Conservation (phyloP, 2,329 filamentous ascomycete species). For the Xylaria sp. region DNA sequence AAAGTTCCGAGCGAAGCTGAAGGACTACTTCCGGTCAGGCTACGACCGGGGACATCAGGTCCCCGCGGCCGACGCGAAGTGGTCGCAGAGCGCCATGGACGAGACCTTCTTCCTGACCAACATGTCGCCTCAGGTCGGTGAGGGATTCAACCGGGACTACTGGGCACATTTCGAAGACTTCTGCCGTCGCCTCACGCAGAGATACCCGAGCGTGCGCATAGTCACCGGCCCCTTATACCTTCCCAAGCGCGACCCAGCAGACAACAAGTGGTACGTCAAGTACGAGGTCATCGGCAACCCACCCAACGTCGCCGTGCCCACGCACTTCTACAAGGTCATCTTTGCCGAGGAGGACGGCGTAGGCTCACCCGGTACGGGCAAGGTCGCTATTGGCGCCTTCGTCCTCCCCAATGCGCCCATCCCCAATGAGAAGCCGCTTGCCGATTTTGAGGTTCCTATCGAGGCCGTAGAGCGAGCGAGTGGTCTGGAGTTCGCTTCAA, state of each 20-base stretch:
- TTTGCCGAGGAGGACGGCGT: slow-evolving; percentile 84
- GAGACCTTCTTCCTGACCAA: slow-evolving; percentile 93
- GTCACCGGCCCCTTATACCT: slow-evolving; percentile 95
- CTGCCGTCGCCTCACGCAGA: slow-evolving; percentile 81
- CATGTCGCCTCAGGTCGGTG: slow-evolving; percentile 98
- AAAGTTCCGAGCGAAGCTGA: slow-evolving; percentile 87
- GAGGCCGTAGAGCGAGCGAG: slow-evolving; percentile 93
- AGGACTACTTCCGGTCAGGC: slow-evolving; percentile 94
- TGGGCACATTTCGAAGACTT: slow-evolving; percentile 99
- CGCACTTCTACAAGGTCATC: slow-evolving; percentile 99
- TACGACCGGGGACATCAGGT: slow-evolving; percentile 98
- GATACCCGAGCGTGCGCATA: slow-evolving; percentile 87
- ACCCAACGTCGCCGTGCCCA: slow-evolving; percentile 94
- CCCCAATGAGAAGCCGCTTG: slow-evolving; percentile 84
- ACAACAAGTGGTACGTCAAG: slow-evolving; percentile 93
- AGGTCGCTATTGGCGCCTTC: slow-evolving; percentile 91
- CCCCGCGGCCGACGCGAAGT: slow-evolving; percentile 94
- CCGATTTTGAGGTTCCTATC: slow-evolving; percentile 93
- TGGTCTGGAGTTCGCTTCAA: slow-evolving; percentile 87
- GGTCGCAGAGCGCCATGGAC: slow-evolving; percentile 94
- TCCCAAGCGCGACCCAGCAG: slow-evolving; percentile 79
- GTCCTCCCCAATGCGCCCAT: slow-evolving; percentile 94
- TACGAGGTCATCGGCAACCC: slow-evolving; percentile 97
- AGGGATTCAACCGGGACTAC: slow-evolving; percentile 99
- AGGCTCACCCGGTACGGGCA: slow-evolving; percentile 52